These are phyloP conservation scores for Aphanomyces euteiches DNA, from an alignment of 352 stramenopile species.

Conservation along the genomic window DNA sequence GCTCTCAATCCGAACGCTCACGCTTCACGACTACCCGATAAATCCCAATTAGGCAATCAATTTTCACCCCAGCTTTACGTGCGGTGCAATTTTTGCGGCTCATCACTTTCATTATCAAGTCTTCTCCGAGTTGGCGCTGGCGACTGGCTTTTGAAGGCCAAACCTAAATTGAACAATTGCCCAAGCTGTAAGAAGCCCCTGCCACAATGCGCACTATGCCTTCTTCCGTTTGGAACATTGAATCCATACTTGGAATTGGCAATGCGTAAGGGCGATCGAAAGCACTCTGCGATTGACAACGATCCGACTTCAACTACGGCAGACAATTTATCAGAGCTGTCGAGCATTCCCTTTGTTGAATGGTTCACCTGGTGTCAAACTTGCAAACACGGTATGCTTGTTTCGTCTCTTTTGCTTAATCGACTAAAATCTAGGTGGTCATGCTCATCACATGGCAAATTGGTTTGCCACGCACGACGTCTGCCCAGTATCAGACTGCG, in stretches of 20 bases:
- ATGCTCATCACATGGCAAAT: conserved; percentile 91
- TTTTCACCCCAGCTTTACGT: conserved; percentile 86
- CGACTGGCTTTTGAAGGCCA: conserved; percentile 85
- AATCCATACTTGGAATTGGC: conserved; percentile 95
- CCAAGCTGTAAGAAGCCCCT: conserved; percentile 91
- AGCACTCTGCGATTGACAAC: background rate
- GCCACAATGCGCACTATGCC: conserved; percentile 89
- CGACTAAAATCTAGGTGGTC: conserved; percentile 39
- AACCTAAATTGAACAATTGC: conserved; percentile 87
- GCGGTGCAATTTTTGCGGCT: conserved; percentile 93
- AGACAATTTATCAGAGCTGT: conserved; percentile 84
- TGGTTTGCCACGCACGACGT: conserved; percentile 89
- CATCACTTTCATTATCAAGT: conserved; percentile 84
- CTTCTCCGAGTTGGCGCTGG: conserved; percentile 86
- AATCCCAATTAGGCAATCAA: conserved; percentile 17
- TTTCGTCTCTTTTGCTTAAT: background rate
- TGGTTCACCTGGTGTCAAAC: conserved; percentile 95
- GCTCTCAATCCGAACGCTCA: conserved; percentile 39
- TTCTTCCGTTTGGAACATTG: conserved; percentile 89
- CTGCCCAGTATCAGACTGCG: conserved; percentile 92
- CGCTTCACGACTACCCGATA: background rate
- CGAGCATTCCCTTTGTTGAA: conserved; percentile 92
- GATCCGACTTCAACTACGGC: conserved; percentile 45
- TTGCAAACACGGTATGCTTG: conserved; percentile 64
- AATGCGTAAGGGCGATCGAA: conserved; percentile 55